Percentiles rank a stretch among this genome's conserved stretches.
Conservation (phyloP, 371 early-diverging fungal species). For the Cokeromyces recurvatus region DNA sequence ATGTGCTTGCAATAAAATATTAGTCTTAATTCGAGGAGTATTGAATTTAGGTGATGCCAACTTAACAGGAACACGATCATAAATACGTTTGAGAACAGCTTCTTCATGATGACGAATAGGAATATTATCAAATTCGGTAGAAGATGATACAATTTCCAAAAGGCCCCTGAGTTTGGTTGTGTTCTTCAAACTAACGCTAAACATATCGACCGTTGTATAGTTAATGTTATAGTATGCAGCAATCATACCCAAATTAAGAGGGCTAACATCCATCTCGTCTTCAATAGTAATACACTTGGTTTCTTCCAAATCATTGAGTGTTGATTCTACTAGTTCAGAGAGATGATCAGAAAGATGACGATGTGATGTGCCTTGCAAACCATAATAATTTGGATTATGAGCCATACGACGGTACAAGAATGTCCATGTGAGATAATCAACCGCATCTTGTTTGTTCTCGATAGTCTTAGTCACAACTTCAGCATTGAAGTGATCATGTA, state of each 20-base stretch:
- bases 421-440: constrained; percentile 97
- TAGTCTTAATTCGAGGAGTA: constrained; percentile 87
- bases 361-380: constrained; percentile 80
- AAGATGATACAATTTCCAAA: constrained; percentile 87
- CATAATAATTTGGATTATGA: constrained; percentile 96
- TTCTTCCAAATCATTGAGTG: constrained; percentile 77
- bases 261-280: constrained; percentile 77
- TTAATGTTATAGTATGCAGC: constrained; percentile 94
- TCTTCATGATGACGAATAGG: constrained; percentile 95
- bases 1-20: constrained; percentile 91
- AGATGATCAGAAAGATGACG: constrained; percentile 88
- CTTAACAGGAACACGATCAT: constrained; percentile 80
- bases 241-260: constrained; percentile 95
- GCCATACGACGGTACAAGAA: constrained; percentile 93
- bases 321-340: constrained; percentile 91
- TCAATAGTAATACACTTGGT: constrained; percentile 88
- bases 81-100: constrained; percentile 65
- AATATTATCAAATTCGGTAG: constrained; percentile 87
- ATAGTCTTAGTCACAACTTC: constrained; percentile 93
- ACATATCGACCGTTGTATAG: constrained; percentile 91
- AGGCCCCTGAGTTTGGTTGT: constrained; percentile 88
- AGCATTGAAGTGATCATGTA: constrained; percentile 95
- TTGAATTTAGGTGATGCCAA: constrained; percentile 59
- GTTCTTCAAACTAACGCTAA: constrained; percentile 78
- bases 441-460: constrained; percentile 96